Percentiles rank a stretch among this genome's conserved stretches.
Conservation (phyloP, 1,284 basidiomycete genomes). For the Quambalaria eucalypti region DNA sequence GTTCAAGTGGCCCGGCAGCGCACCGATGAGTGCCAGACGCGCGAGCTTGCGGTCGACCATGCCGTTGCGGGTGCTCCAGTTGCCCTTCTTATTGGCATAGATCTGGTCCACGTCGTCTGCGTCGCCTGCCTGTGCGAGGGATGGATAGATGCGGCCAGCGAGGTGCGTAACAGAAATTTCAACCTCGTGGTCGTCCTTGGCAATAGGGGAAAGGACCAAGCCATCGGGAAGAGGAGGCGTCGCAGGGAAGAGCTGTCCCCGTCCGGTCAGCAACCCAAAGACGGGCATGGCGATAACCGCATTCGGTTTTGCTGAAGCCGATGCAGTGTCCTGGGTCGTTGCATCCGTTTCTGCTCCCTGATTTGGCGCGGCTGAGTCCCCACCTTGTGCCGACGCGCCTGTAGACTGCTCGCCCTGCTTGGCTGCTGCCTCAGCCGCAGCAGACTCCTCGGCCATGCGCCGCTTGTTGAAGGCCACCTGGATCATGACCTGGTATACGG, state of each 20-base stretch:
- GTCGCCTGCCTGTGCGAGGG: not conserved
- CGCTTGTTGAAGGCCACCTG: no score
- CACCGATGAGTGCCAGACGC: not conserved
- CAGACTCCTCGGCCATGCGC: no score
- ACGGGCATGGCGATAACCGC: not conserved
- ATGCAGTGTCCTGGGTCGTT: no score
- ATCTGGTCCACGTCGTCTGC: not conserved
- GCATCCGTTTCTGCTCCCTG: no score
- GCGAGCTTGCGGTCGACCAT: not conserved
- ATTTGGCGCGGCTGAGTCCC: no score
- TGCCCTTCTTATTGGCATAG: not conserved
- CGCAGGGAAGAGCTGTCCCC: not conserved
- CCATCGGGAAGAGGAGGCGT: not conserved
- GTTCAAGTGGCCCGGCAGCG: not conserved
- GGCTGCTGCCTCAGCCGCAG: not conserved
- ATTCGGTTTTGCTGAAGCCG: no score
- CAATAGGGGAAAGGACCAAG: not conserved
- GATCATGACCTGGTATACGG: not conserved
- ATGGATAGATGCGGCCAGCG: not conserved
- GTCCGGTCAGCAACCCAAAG: not conserved
- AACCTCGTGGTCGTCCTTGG: not conserved
- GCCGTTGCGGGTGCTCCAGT: not conserved
- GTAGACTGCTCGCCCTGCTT: not conserved
- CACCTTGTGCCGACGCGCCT: no score
- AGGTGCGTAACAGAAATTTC: not conserved